phyloP scores from a whole-genome alignment of 768 basidiomycete genomes.

The Roridomyces roridus region DNA sequence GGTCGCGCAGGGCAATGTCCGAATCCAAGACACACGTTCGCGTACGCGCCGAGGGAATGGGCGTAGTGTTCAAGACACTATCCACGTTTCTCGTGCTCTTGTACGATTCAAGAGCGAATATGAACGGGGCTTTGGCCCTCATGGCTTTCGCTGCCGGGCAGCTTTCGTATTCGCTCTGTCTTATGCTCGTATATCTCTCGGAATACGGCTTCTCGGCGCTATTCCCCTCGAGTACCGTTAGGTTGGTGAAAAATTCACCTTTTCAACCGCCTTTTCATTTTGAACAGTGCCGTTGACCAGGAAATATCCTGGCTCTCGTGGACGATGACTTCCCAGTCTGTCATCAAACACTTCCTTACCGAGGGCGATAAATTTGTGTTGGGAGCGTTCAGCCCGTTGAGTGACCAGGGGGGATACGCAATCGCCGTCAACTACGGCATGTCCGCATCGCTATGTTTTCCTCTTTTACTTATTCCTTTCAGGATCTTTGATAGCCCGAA shows the following conservation, averaged over 20 bases:
- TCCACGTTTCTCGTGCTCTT: conserved; percentile 73
- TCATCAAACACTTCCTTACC: conserved; percentile 94
- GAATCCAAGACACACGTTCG: conserved; percentile 72
- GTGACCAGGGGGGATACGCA: conserved; percentile 94
- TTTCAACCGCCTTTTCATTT: background rate
- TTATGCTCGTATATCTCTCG: conserved; percentile 62
- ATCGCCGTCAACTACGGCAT: conserved; percentile 94
- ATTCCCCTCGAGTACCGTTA: conserved; percentile 36
- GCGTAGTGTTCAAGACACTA: conserved; percentile 75
- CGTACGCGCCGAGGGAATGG: conserved; percentile 86
- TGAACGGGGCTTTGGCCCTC: conserved; percentile 58
- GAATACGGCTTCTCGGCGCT: conserved; percentile 43
- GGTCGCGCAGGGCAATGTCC: conserved; percentile 62
- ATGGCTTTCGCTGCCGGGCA: conserved; percentile 91
- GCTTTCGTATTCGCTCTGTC: conserved; percentile 65
- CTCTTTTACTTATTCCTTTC: conserved; percentile 1
- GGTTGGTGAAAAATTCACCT: conserved; percentile 15
- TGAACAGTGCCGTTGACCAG: conserved; percentile 43
- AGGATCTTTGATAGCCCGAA: conserved; percentile 93
- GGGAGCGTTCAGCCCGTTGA: conserved; percentile 80
- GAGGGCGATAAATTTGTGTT: conserved; percentile 95
- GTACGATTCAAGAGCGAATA: conserved; percentile 43
- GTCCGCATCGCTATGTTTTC: conserved; percentile 22
- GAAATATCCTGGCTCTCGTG: conserved; percentile 66
- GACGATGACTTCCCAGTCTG: conserved; percentile 87